Evolutionary conservation across 768 basidiomycete species (phyloP), one percentile per base, ranked within the genome.

Genomic region (Flagelloscypha sp.): DNA sequence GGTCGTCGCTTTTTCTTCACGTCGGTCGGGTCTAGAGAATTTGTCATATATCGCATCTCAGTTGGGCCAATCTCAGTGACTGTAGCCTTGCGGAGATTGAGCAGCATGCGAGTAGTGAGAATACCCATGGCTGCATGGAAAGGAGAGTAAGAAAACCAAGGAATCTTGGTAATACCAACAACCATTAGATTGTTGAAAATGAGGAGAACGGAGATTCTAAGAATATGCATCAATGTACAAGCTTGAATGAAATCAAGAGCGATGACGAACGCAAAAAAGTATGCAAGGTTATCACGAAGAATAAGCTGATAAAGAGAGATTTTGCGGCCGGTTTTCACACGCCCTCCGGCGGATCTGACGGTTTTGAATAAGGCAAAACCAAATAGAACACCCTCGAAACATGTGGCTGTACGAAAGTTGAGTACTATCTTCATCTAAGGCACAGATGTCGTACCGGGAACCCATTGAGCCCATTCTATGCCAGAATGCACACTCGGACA

Each of bases 101-200:
- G 50, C 15, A 70, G 49, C 64, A 72, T 66, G 8, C 68, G 60
- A 1, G 58, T 51, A 13, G 69, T 70, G 40, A 66, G 50, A 15
- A 72, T 67, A 1, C 65, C 68, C 21, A 66, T 53, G 2, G 66
- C 65, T 1, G 66, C 67, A 37, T 70, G 67, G 43, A 72, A 70
- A 9, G 69, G 67, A 4, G 63, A 65, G 34, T 12, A 16, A 20
- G 16, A 12, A 9, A 30, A 5, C 7, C 22, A 37, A 15, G 6
- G 13, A 12, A 31, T 18, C 11, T 16, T 15, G 6, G 11, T 20
- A 24, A n/a, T 18, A 12, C 7, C 30, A 8, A 31, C 8, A 31
- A 31, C 30, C 30, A 31, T 31, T 11, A 31, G 16, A 17, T 31
- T 31, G 16, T 31, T 31, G 30, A 31, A 31, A 8, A 31, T 8